Percentiles rank a stretch among this genome's conserved stretches.
Evolutionary conservation across 495 filamentous ascomycete species (phyloP).

Genomic region (Penicillium lividum): DNA sequence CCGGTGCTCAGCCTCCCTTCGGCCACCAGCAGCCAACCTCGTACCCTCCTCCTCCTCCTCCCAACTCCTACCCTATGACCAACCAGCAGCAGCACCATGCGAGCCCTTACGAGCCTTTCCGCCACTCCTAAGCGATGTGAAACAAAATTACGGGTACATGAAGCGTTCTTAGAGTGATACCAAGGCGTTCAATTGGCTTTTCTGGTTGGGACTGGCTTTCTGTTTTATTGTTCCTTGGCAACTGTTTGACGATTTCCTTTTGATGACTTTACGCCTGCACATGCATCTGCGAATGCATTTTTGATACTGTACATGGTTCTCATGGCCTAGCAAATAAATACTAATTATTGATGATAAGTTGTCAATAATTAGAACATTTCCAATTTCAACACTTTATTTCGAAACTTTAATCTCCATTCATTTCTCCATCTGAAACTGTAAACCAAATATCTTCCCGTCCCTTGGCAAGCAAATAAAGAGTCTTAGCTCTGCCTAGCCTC

Average conservation of each 20-base stretch:
- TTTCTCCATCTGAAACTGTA: neutral
- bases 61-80: conserved; percentile 28
- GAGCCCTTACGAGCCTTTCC: conserved; percentile 49
- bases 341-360: neutral
- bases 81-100: conserved; percentile 21
- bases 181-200: conserved; percentile 22
- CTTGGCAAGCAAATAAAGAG: neutral
- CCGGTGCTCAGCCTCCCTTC: conserved; percentile 23
- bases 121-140: conserved; percentile 37
- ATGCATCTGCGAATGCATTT: conserved; percentile 1
- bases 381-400: neutral
- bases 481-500: neutral
- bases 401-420: neutral
- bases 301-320: conserved; percentile 8
- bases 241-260: conserved; percentile 13
- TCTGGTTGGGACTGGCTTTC: neutral
- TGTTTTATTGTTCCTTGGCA: conserved; percentile 10
- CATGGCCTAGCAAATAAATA: neutral
- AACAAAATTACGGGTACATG: conserved; percentile 11
- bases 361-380: neutral
- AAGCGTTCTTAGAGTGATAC: conserved; percentile 32
- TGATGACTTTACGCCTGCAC: conserved; percentile 19
- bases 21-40: conserved; percentile 29
- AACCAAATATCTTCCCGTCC: neutral
- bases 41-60: conserved; percentile 30